A percentile compares a stretch with the other conserved stretches of the same genome.
Conservation (phyloP, 75 land plant genomes). For the Selaginella moellendorffii region DNA sequence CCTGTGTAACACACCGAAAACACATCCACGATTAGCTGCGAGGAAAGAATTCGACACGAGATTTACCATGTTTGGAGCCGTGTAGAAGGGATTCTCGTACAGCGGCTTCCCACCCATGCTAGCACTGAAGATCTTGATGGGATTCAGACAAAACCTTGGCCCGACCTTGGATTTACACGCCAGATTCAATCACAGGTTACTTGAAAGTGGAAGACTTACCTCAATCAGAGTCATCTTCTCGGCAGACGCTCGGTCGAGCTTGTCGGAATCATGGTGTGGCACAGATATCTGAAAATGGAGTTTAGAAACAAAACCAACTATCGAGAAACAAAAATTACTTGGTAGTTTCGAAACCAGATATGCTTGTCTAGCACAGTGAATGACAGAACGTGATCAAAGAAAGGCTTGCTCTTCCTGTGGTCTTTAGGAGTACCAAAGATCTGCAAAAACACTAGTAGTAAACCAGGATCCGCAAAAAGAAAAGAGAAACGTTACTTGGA, state of each 20-base stretch:
- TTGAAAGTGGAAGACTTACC: constrained; percentile 60
- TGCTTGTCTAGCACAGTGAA: constrained; percentile 89
- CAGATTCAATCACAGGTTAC: background rate
- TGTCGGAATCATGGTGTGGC: constrained; percentile 68
- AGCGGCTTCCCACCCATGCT: constrained; percentile 95
- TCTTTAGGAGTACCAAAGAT: constrained; percentile 85
- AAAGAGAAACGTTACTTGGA: constrained; percentile 44
- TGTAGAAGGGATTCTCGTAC: constrained; percentile 83
- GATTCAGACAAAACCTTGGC: constrained; percentile 88
- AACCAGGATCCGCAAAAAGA: background rate
- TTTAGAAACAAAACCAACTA: background rate
- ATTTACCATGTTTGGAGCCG: constrained; percentile 79
- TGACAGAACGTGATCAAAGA: constrained; percentile 81
- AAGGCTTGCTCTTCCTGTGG: constrained; percentile 85
- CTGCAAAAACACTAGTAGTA: constrained; percentile 24
- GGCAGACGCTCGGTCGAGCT: constrained; percentile 49
- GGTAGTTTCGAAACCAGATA: constrained; percentile 95
- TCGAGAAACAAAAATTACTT: constrained; percentile 29
- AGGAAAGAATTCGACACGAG: too few relatives aligned
- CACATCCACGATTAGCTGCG: constrained; percentile 2
- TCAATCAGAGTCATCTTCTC: constrained; percentile 92
- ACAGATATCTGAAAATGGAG: constrained; percentile 47
- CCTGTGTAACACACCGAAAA: constrained; percentile 25
- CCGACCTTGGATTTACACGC: constrained; percentile 46
- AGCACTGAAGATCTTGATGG: constrained; percentile 87